Evolutionary conservation across 768 basidiomycete species (phyloP).

Genomic region (Cantharellus anzutake): DNA sequence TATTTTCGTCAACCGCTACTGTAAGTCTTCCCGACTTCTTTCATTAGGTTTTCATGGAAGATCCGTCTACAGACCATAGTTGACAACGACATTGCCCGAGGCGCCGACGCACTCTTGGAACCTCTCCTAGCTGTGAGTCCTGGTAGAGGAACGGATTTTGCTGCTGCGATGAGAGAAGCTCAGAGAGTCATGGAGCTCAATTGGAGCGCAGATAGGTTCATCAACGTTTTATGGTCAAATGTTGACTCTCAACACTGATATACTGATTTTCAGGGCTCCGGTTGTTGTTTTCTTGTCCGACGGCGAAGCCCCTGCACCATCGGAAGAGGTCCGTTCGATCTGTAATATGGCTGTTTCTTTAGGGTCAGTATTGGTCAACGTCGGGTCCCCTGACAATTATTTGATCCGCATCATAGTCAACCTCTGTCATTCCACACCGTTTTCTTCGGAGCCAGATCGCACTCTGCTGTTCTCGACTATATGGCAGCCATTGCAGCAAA

Average conservation of each 20-base stretch:
- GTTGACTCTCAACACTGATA: neutral
- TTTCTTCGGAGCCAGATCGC: constrained; percentile 26
- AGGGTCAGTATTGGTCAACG: constrained; percentile 24
- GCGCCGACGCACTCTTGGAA: constrained; percentile 27
- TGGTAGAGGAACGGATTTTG: constrained; percentile 26
- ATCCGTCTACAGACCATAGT: constrained; percentile 11
- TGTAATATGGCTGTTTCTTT: constrained; percentile 22
- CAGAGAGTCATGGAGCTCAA: constrained; percentile 23
- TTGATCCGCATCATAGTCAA: constrained; percentile 21
- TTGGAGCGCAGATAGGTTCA: constrained; percentile 33
- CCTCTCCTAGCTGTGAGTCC: constrained; percentile 18
- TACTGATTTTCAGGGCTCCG: constrained; percentile 21
- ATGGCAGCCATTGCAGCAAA: constrained; percentile 28
- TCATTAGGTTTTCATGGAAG: neutral
- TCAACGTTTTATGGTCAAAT: constrained; percentile 6
- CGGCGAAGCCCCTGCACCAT: constrained; percentile 13
- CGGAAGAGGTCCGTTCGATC: constrained; percentile 26
- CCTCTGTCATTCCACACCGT: constrained; percentile 39
- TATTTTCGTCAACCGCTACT: constrained; percentile 20
- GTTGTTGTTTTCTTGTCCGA: constrained; percentile 36
- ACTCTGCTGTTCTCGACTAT: constrained; percentile 26
- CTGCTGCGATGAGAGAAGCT: constrained; percentile 21
- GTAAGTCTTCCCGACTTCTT: neutral
- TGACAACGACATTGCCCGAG: constrained; percentile 28
- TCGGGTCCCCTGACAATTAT: constrained; percentile 20